Conservation (phyloP, 371 early-diverging fungal species). For the Apophysomyces variabilis region DNA sequence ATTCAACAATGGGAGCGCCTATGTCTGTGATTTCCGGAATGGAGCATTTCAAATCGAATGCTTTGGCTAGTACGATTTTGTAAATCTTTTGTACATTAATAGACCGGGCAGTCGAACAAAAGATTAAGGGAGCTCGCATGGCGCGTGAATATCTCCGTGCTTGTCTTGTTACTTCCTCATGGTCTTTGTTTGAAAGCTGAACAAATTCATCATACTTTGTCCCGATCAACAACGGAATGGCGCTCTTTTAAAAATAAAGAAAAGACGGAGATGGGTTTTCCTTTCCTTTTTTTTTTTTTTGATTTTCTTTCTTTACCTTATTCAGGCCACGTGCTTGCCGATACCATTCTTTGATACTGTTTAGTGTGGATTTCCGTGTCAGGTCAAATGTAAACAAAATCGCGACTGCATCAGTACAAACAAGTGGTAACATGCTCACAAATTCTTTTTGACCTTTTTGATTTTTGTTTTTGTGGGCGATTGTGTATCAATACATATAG, state of each 20-base stretch:
- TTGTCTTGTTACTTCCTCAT: conserved; percentile 92
- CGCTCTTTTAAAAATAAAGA: conserved; percentile 60
- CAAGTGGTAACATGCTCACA: conserved; percentile 96
- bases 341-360: conserved; percentile 96
- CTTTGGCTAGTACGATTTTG: conserved; percentile 93
- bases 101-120: conserved; percentile 91
- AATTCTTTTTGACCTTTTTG: conserved; percentile 89
- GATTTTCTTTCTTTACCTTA: conserved; percentile 56
- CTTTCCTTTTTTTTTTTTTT: too few species aligned
- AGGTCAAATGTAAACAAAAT: conserved; percentile 97
- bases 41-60: conserved; percentile 92
- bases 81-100: conserved; percentile 97
- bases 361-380: conserved; percentile 89
- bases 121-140: conserved; percentile 94
- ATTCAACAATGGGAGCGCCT: conserved; percentile 92
- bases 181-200: conserved; percentile 79
- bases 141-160: conserved; percentile 90
- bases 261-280: not conserved
- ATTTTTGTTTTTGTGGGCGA: not conserved
- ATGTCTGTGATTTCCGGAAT: conserved; percentile 90
- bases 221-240: conserved; percentile 94
- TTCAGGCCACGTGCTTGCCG: conserved; percentile 96
- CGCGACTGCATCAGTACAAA: conserved; percentile 95
- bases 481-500: not conserved
- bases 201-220: conserved; percentile 97